Conservation (phyloP, 495 filamentous ascomycete species). For the Podospora pseudocomata region DNA sequence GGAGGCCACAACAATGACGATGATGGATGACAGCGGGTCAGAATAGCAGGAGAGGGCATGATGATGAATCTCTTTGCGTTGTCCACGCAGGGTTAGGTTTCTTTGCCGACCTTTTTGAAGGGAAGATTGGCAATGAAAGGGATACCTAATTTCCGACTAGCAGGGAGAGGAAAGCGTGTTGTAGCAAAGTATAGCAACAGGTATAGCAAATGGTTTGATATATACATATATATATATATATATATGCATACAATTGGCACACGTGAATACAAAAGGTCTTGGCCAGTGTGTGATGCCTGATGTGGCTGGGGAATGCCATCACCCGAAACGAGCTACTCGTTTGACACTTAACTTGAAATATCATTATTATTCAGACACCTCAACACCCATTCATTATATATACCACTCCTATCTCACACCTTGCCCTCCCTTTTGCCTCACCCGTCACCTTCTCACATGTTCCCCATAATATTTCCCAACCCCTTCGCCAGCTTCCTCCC, state of each 20-base stretch:
- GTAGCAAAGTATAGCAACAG: not conserved
- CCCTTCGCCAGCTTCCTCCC: conserved; percentile 2
- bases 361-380: not conserved
- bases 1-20: not conserved
- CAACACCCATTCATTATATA: not conserved
- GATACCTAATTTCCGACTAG: not conserved
- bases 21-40: not conserved
- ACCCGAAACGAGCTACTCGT: too few relatives aligned
- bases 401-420: too few relatives aligned
- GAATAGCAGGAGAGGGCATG: not conserved
- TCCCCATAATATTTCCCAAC: conserved; percentile 37
- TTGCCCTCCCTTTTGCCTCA: not conserved
- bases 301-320: too few relatives aligned
- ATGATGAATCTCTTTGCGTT: not conserved
- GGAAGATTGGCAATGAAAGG: not conserved
- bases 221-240: not conserved
- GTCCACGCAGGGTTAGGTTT: not conserved
- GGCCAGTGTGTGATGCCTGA: too few relatives aligned
- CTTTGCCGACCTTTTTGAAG: not conserved
- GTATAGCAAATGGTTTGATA: not conserved
- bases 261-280: too few relatives aligned
- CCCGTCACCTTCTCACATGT: conserved; percentile 24
- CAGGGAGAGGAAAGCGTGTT: not conserved
- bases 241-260: not conserved
- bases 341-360: not conserved